Percentiles rank a stretch among this genome's conserved stretches.
Evolutionary conservation across 352 stramenopile genomes (phyloP).

Genomic region (Plasmopara halstedii): DNA sequence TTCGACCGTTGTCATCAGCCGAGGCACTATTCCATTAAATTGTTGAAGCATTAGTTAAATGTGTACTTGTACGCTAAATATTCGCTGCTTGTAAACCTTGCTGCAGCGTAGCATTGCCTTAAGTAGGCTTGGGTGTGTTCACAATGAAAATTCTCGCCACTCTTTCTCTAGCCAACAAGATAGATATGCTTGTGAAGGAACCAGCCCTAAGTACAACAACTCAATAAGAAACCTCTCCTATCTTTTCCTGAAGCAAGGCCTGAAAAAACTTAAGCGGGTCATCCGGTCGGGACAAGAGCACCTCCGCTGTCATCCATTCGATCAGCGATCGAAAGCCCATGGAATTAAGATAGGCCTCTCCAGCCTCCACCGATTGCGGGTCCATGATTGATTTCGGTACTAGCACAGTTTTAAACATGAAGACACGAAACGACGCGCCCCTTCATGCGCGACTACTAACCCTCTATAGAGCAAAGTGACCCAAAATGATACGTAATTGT

Average conservation of each 20-base stretch:
- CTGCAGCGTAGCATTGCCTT: constrained; percentile 83
- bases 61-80: background rate
- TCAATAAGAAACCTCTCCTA: constrained; percentile 42
- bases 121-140: constrained; percentile 80
- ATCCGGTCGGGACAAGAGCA: constrained; percentile 72
- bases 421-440: constrained; percentile 19
- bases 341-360: constrained; percentile 80
- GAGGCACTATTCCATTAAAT: constrained; percentile 37
- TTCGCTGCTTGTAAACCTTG: constrained; percentile 33
- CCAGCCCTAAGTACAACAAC: background rate
- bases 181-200: background rate
- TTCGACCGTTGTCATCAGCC: constrained; percentile 75
- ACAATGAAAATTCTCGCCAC: constrained; percentile 63
- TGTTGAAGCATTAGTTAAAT: background rate
- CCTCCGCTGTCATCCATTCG: constrained; percentile 87
- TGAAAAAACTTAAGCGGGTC: constrained; percentile 83
- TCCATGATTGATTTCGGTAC: constrained; percentile 30
- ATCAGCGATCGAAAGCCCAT: constrained; percentile 88
- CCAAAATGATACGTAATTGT: background rate
- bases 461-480: constrained; percentile 17
- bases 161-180: constrained; percentile 17
- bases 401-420: background rate
- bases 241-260: constrained; percentile 74
- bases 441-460: constrained; percentile 17
- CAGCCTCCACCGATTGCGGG: constrained; percentile 66